Base-by-base conservation (phyloP, 495 filamentous ascomycete genomes). In the Letharia lupina region DNA sequence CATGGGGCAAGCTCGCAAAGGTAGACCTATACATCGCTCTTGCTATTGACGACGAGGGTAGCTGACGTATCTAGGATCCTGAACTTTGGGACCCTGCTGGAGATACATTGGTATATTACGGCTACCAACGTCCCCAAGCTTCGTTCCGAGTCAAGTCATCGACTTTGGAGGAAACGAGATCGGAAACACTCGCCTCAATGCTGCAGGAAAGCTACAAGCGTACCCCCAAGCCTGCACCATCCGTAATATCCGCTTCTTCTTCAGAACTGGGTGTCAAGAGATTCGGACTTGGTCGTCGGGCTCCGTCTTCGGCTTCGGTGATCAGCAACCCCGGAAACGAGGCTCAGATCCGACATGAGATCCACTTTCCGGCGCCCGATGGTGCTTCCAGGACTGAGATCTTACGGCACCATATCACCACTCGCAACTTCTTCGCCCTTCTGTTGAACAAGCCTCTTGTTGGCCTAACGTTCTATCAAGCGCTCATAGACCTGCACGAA, bases 11-110 rank as follows among this genome's bases (percentile, higher is more conserved):
- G 45, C 44, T 70, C 35, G 67, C 64, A 35, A 64, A 67, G 60
- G 68, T 69, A 47, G 41, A n/a, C 12, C 10, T 9, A 28, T 10
- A 16, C 7, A 4, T 10, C 40, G 20, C 47, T 44, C n/a, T 33
- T 28, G 11, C 28, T 31, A 45, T 33, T 10, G 13, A 44, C n/a
- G 2, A 20, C 16, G 6, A 18, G 44, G 7, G 37, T 35, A 28
- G 41, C 41, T 61, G 31, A 61, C 4, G 0, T 60, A 23, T 44
- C 11, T 41, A 85, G 73, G 84, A 87, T 67, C 81, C 83, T 23
- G 85, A 87, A 61, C 71, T 87, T 12, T 87, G 84, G 84, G 82
- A 86, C 72, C 77, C 78, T 8, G 79, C 84, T 61, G 85, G 84
- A 44, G 85, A 88, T 68, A 86, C 85, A 10, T 72, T 86, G 15